A percentile compares a stretch with the other conserved stretches of the same genome.
These are phyloP conservation scores for Pinus tabuliformis DNA, from an alignment of 75 land plant species.

Conservation along the genomic window DNA sequence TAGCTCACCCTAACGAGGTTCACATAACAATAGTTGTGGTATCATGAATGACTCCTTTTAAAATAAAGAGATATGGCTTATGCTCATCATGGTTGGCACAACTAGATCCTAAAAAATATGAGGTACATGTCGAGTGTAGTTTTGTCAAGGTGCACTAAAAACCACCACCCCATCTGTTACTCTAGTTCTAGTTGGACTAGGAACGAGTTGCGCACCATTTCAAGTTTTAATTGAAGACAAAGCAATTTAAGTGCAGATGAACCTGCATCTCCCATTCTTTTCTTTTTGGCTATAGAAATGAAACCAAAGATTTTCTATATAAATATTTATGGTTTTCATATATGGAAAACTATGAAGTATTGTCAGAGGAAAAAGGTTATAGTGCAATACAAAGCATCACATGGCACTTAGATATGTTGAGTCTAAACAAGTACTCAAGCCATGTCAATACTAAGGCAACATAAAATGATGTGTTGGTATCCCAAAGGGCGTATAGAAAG, in stretches of 20 bases:
- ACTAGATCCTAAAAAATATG: constrained; percentile 69
- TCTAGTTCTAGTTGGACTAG: constrained; percentile 89
- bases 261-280: constrained; percentile 64
- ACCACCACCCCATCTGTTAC: constrained; percentile 81
- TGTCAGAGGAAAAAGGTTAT: too few species aligned
- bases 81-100: constrained; percentile 81
- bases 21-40: constrained; percentile 87
- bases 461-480: too few species aligned
- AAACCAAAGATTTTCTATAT: too few species aligned
- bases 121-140: constrained; percentile 66
- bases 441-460: too few species aligned
- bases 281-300: too few species aligned
- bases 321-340: too few species aligned
- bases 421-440: too few species aligned
- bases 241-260: constrained; percentile 26
- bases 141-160: constrained; percentile 56
- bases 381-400: too few species aligned
- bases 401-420: too few species aligned
- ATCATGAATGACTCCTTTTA: constrained; percentile 58
- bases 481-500: too few species aligned
- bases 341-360: too few species aligned
- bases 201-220: constrained; percentile 98
- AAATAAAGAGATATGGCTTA: neutral
- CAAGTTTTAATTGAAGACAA: constrained; percentile 83
- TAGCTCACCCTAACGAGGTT: constrained; percentile 79